phyloP scores from a whole-genome alignment of 164 flowering plant genomes.

The Tetracentron sinense region DNA sequence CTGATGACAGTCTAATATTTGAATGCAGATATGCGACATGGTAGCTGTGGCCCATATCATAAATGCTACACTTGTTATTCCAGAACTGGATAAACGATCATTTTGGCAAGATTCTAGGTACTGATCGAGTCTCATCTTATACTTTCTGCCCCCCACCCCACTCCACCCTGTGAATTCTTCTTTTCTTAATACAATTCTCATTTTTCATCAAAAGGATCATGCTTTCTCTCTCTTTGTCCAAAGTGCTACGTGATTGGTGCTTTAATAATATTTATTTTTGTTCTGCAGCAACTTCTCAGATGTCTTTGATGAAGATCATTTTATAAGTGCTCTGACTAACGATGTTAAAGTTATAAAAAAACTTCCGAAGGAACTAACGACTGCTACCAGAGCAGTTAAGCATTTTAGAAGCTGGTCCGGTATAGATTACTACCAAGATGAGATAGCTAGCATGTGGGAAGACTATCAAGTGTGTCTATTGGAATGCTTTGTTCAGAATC shows the following conservation, averaged over 20 bases:
- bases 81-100: slow-evolving; percentile 89
- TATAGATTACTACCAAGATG: slow-evolving; percentile 71
- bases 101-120: slow-evolving; percentile 97
- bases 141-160: no score
- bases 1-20: slow-evolving; percentile 4
- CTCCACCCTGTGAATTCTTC: no score
- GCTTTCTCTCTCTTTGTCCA: no score
- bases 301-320: slow-evolving; percentile 86
- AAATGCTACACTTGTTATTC: slow-evolving; percentile 92
- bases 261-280: slow-evolving; percentile 5
- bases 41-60: slow-evolving; percentile 91
- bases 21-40: slow-evolving; percentile 92
- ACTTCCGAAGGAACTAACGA: slow-evolving; percentile 66
- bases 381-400: slow-evolving; percentile 58
- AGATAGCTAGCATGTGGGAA: slow-evolving; percentile 80
- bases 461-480: slow-evolving; percentile 57
- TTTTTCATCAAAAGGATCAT: no score
- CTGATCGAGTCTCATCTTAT: not conserved
- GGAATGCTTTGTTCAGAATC: not conserved
- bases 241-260: not conserved
- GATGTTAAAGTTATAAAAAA: slow-evolving; percentile 75
- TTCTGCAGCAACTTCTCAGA: slow-evolving; percentile 88
- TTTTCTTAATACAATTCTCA: no score
- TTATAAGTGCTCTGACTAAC: slow-evolving; percentile 60
- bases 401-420: slow-evolving; percentile 96